Evolutionary conservation across 2,329 filamentous ascomycete genomes (phyloP), one percentile per base, ranked within the genome.

Genomic region (Apiospora marii): DNA sequence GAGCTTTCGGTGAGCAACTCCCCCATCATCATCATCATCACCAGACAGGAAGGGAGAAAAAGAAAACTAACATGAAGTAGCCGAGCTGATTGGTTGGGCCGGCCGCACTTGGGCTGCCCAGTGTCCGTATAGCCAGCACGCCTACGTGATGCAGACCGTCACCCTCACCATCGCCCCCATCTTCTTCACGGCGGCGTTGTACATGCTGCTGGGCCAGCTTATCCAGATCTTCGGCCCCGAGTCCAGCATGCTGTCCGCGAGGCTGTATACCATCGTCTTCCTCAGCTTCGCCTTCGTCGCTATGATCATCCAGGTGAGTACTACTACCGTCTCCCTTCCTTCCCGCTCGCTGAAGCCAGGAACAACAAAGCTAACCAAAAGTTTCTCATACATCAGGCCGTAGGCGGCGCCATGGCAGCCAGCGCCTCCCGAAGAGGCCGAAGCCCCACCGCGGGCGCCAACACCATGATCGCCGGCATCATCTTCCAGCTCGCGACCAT

Each of bases 151-250:
- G 77, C 86, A 88, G 74, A 87, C 87, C 58, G 85, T 84, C 1
- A 84, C 83, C 14, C 82, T 84, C 68, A 82, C 84, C 72, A 81
- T 84, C 71, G 80, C 78, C 12, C 87, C 86, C 13, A 85, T 84
- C 7, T 88, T 88, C 80, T 87, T 86, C 77, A 86, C 85, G 19
- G 86, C 86, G 1, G 86, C 84, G 1, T 82, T 88, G 69, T 88
- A 88, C 77, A 79, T 88, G 69, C 79, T 87, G 64, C 82, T 88
- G 3, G 86, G 85, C 69, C 81, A 80, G 44, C 82, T 88, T 72
- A 87, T 88, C 79, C 77, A 80, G 37, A 72, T 83, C 14, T 77
- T 86, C 22, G 86, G 86, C 10, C 81, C 78, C 4, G 73, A 84
- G 69, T 85, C 84, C 70, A 86, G 84, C 46, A 74, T 84, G 43